Percentiles rank a stretch among this genome's conserved stretches.
phyloP scores from a whole-genome alignment of 371 early-diverging fungal species.

The Mortierella polycephala region DNA sequence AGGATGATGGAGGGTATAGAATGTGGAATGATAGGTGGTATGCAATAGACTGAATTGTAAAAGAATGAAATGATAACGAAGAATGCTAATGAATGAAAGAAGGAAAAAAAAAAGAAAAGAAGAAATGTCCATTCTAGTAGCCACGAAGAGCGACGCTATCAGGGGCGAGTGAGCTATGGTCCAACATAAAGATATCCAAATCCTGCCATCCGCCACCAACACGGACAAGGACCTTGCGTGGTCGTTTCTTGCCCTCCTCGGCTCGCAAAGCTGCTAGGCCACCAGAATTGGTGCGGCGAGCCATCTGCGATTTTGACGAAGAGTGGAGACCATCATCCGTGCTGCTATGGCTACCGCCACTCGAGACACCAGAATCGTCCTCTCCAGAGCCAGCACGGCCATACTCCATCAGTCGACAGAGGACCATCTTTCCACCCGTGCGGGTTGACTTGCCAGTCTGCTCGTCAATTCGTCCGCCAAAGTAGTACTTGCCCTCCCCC shows the following conservation, averaged over 20 bases:
- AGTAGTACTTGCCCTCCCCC: conserved; percentile 64
- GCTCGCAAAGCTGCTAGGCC: conserved; percentile 11
- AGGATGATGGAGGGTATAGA: not conserved
- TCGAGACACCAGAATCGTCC: conserved; percentile 45
- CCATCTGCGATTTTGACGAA: conserved; percentile 1
- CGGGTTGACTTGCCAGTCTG: conserved; percentile 15
- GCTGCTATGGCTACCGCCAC: conserved; percentile 39
- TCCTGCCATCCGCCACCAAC: conserved; percentile 77
- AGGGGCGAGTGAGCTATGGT: conserved; percentile 60
- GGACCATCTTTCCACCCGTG: conserved; percentile 36
- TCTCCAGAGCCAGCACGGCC: conserved; percentile 22
- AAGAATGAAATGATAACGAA: not conserved
- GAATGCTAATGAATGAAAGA: not conserved
- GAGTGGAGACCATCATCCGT: conserved; percentile 27
- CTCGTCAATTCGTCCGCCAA: conserved; percentile 60
- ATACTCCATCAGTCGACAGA: conserved; percentile 49
- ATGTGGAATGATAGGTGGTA: too few relatives aligned
- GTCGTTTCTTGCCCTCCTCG: conserved; percentile 25
- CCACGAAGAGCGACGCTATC: conserved; percentile 47
- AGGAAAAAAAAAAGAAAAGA: not conserved
- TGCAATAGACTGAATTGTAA: too few relatives aligned
- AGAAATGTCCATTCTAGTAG: conserved; percentile 4
- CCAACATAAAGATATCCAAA: conserved; percentile 69
- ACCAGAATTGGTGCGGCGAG: conserved; percentile 9
- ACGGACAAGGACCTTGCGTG: conserved; percentile 67